A percentile compares a stretch with the other conserved stretches of the same genome.
These are phyloP conservation scores for Alternaria ethzedia DNA, from an alignment of 2,329 filamentous ascomycete genomes.

Conservation along the genomic window DNA sequence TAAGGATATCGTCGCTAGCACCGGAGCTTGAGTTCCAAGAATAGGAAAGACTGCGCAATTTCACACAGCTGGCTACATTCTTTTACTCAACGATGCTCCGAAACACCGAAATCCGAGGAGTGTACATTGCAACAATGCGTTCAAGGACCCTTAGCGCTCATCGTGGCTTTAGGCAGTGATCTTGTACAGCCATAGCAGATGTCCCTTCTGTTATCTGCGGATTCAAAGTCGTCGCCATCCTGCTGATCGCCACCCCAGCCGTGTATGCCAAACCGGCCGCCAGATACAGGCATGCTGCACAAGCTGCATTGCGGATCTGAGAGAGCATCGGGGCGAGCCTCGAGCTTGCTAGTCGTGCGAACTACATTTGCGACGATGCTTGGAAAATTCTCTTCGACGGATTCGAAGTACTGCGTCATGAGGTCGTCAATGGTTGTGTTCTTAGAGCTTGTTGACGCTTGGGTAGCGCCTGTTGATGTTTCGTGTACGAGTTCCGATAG, in stretches of 20 bases:
- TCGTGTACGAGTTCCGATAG: conserved; percentile 53
- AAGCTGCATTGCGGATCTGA: conserved; percentile 62
- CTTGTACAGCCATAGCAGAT: conserved; percentile 79
- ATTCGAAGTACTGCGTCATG: conserved; percentile 86
- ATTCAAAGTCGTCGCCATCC: conserved; percentile 30
- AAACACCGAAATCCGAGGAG: not conserved
- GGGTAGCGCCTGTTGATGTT: conserved; percentile 24
- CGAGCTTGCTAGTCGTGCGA: conserved; percentile 83
- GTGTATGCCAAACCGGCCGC: conserved; percentile 68
- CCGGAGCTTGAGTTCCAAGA: conserved; percentile 37
- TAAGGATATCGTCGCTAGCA: conserved; percentile 18
- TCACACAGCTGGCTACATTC: conserved; percentile 35
- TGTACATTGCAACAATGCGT: not conserved
- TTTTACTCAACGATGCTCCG: conserved; percentile 21
- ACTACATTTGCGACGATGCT: conserved; percentile 96
- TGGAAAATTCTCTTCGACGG: conserved; percentile 84
- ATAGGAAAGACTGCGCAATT: conserved; percentile 38
- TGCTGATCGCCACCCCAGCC: conserved; percentile 65
- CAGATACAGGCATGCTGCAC: conserved; percentile 72
- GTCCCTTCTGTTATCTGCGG: conserved; percentile 22
- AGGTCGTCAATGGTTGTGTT: conserved; percentile 89
- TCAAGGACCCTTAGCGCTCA: conserved; percentile 4
- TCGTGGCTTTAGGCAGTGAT: conserved; percentile 49
- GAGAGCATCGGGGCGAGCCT: conserved; percentile 51
- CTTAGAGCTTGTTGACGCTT: conserved; percentile 66